Percentiles rank a stretch among this genome's conserved stretches.
These are phyloP conservation scores for Lolium multiflorum DNA, from an alignment of 176 grass and related monocot genomes.

Conservation along the genomic window DNA sequence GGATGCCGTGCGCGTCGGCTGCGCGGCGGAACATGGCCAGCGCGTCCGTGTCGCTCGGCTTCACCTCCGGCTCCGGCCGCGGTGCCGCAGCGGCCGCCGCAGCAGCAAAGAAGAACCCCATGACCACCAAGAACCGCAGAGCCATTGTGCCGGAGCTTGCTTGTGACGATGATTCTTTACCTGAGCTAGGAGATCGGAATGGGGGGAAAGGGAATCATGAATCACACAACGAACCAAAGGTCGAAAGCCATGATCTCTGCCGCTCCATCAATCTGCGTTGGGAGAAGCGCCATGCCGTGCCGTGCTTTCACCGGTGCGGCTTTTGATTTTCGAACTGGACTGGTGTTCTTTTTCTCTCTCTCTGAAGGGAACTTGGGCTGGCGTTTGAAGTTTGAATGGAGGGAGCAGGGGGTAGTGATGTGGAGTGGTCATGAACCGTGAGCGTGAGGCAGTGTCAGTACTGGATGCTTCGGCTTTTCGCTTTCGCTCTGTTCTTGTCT, in stretches of 20 bases:
- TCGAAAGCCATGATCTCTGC: slow-evolving; percentile 38
- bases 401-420: slow-evolving; percentile 15
- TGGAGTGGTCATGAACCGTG: not conserved
- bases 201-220: not conserved
- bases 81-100: not conserved
- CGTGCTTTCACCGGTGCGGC: slow-evolving; percentile 19
- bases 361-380: not conserved
- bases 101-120: slow-evolving; percentile 30
- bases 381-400: not conserved
- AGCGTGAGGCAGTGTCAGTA: slow-evolving; percentile 35
- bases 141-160: not conserved
- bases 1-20: slow-evolving; percentile 76
- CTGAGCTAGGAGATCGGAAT: slow-evolving; percentile 1
- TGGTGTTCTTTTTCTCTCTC: not conserved
- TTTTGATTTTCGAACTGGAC: slow-evolving; percentile 38
- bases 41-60: slow-evolving; percentile 74
- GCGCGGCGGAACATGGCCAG: slow-evolving; percentile 66
- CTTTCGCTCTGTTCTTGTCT: slow-evolving; percentile 54
- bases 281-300: slow-evolving; percentile 12
- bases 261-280: slow-evolving; percentile 47
- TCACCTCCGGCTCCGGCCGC: slow-evolving; percentile 51
- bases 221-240: slow-evolving; percentile 15
- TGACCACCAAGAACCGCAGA: slow-evolving; percentile 25
- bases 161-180: not conserved
- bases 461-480: slow-evolving; percentile 57